These are phyloP conservation scores for Lactarius hengduanensis DNA, from an alignment of 768 basidiomycete genomes.

Conservation along the genomic window DNA sequence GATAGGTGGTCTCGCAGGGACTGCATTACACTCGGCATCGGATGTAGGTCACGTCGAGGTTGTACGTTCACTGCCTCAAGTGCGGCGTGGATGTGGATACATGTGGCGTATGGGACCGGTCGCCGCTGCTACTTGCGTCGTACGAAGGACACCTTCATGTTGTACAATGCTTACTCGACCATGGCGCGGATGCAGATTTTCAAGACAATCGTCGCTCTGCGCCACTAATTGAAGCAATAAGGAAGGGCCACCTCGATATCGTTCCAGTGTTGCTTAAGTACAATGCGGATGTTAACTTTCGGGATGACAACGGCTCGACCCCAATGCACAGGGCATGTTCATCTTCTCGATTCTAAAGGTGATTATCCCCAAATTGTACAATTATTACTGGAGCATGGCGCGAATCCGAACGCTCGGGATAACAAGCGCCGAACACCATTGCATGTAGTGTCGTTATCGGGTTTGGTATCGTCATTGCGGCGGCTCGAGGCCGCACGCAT, in stretches of 20 bases:
- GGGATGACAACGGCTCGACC: neutral
- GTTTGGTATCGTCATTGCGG: neutral
- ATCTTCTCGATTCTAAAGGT: neutral
- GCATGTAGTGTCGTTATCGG: neutral
- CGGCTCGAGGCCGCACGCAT: neutral
- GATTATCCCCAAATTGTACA: neutral
- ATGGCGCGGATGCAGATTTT: neutral
- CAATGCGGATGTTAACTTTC: neutral
- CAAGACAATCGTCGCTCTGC: rapidly evolving
- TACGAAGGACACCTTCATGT: neutral
- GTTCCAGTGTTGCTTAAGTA: neutral
- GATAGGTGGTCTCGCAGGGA: neutral
- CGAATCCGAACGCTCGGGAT: neutral
- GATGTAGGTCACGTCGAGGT: neutral
- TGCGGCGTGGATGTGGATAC: neutral
- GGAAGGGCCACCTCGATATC: neutral
- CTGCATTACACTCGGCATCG: neutral
- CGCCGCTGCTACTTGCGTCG: neutral
- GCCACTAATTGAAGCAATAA: neutral
- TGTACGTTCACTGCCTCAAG: neutral
- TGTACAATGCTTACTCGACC: neutral
- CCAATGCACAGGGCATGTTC: neutral
- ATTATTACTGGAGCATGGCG: neutral
- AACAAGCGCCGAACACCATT: neutral
- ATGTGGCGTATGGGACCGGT: neutral